Percentiles rank a stretch among this genome's conserved stretches.
Conservation (phyloP, 176 grass and related monocot species). For the Olyra latifolia region DNA sequence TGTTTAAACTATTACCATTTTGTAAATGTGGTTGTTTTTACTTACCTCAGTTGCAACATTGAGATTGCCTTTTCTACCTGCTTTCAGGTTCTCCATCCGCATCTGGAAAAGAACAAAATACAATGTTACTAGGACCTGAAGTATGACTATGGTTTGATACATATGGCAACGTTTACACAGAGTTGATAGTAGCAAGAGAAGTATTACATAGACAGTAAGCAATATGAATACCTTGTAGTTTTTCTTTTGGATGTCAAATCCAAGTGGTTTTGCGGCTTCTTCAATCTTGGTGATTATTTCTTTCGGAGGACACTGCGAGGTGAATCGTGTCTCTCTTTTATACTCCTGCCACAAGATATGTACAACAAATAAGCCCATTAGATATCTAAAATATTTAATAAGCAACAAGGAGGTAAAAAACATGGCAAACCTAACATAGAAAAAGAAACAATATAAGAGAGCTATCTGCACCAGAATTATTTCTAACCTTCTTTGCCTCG, state of each 20-base stretch:
- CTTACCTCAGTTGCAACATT: slow-evolving; percentile 94
- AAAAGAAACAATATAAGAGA: neutral
- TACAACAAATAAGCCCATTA: slow-evolving; percentile 6
- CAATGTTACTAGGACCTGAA: neutral
- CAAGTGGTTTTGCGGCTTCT: slow-evolving; percentile 96
- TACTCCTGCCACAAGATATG: slow-evolving; percentile 62
- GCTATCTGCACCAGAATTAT: neutral
- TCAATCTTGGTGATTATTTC: slow-evolving; percentile 95
- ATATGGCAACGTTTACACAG: too few species aligned
- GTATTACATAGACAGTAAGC: slow-evolving; percentile 2
- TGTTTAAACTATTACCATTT: slow-evolving; percentile 29
- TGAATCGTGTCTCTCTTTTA: slow-evolving; percentile 96
- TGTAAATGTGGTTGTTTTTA: slow-evolving; percentile 10
- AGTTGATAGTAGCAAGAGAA: neutral
- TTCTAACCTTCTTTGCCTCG: slow-evolving; percentile 72
- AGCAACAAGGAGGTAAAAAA: neutral
- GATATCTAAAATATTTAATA: neutral
- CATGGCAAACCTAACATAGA: neutral
- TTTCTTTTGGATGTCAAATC: slow-evolving; percentile 96
- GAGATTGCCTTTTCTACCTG: slow-evolving; percentile 98
- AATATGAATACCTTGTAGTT: slow-evolving; percentile 78
- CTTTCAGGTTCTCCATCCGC: slow-evolving; percentile 87
- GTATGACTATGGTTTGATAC: too few species aligned
- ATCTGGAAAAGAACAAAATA: slow-evolving; percentile 58
- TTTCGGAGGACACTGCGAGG: slow-evolving; percentile 80